Evolutionary conservation across 371 early-diverging fungal species (phyloP), one percentile per base, ranked within the genome.

Genomic region (Mortierella sp.): DNA sequence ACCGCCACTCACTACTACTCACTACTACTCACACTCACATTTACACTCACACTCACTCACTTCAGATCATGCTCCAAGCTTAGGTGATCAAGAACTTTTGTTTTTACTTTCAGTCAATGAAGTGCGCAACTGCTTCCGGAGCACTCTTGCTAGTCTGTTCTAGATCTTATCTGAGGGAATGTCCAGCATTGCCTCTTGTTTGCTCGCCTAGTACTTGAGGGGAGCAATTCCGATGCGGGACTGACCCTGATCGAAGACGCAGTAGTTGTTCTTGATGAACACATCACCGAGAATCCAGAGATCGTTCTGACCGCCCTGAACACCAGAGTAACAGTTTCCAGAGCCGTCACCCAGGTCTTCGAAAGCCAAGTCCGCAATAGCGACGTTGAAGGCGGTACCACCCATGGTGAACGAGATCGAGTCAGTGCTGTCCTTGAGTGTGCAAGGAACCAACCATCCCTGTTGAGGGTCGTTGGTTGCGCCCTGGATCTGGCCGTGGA

Each of bases 221-320:
- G 74, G 67, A 25, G 74, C 74, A 7, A 73, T 63, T 43, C 74
- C 67, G 29, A 73, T 52, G 19, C 49, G 57, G 24, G 66, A 29
- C 39, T 37, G 16, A 8, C 47, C 57, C 28, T 79, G 79, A n/a
- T 78, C 62, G 41, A 84, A 82, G 41, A 84, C 80, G 39, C 76
- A 76, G 52, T 84, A 84, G 58, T 80, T 78, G 61, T 80, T 80
- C 80, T 82, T 83, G 60, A 85, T 67, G 39, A 85, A 85, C 14
- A 80, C 72, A 60, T 83, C 83, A 0, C 83, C 85, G 34, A 85
- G 43, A 37, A 85, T 81, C 76, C 76, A 74, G 7, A 68, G 64
- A 9, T 39, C 58, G 21, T 53, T 29, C 53, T 63, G 60, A 19
- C 76, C 68, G 24, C 68, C 76, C 50, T 63, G 68, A n/a, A 74